Conservation (phyloP, 179 eudicot species). For the Patellifolia procumbens region DNA sequence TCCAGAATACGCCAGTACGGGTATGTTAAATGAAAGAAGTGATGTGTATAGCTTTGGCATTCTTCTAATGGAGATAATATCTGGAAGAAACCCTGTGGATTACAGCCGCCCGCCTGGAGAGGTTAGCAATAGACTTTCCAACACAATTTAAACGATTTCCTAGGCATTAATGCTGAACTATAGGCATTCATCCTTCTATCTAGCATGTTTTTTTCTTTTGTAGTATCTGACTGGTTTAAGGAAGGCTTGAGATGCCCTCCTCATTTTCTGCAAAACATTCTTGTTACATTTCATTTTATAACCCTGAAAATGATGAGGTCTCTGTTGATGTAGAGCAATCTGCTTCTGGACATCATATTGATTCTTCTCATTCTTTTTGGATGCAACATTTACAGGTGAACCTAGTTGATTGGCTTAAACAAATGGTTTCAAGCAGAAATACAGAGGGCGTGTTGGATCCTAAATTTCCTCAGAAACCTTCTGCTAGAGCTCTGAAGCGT, state of each 20-base stretch:
- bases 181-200: too few relatives aligned
- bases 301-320: background rate
- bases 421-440: conserved; percentile 65
- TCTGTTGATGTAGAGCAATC: background rate
- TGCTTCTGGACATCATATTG: background rate
- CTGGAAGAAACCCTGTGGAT: conserved; percentile 79
- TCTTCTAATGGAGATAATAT: conserved; percentile 75
- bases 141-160: background rate
- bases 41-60: conserved; percentile 80
- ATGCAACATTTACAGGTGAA: conserved; percentile 45
- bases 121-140: conserved; percentile 33
- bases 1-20: conserved; percentile 83
- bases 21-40: conserved; percentile 75
- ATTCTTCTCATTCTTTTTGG: background rate
- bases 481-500: conserved; percentile 67
- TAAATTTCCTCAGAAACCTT: conserved; percentile 61
- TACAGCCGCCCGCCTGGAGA: conserved; percentile 62
- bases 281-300: background rate
- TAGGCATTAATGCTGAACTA: background rate
- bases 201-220: too few relatives aligned
- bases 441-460: conserved; percentile 79
- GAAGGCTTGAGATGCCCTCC: background rate
- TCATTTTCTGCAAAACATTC: background rate
- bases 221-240: too few relatives aligned
- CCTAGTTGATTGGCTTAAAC: conserved; percentile 74